Conservation (phyloP, 1,284 basidiomycete genomes). For the Irpex lacteus region DNA sequence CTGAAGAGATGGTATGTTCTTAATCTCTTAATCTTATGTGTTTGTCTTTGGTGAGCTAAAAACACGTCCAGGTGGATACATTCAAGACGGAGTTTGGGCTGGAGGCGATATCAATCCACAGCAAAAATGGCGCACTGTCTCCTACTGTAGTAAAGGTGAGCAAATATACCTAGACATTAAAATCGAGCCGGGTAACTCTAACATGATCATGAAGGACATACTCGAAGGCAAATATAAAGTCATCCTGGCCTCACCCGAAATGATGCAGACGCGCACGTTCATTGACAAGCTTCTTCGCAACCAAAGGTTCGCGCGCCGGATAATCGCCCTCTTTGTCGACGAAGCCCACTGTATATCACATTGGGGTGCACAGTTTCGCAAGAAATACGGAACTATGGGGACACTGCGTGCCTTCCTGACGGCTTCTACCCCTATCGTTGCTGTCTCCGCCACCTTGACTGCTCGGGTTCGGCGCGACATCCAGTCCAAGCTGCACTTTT, state of each 20-base stretch:
- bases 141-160: conserved; percentile 21
- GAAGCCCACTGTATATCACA: conserved; percentile 30
- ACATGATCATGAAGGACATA: conserved; percentile 29
- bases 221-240: conserved; percentile 21
- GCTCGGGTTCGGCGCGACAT: conserved; percentile 9
- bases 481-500: not conserved
- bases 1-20: conserved; percentile 34
- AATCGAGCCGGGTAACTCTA: too few species aligned
- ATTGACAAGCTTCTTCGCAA: not conserved
- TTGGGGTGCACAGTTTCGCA: conserved; percentile 24
- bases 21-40: too few species aligned
- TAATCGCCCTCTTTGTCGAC: conserved; percentile 28
- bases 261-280: not conserved
- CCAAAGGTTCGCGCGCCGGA: not conserved
- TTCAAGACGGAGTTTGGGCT: conserved; percentile 27
- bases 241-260: too few species aligned
- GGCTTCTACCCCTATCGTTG: conserved; percentile 14
- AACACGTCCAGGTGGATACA: conserved; percentile 22
- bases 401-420: conserved; percentile 16
- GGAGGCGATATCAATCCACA: conserved; percentile 33
- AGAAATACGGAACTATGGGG: conserved; percentile 13
- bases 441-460: conserved; percentile 18
- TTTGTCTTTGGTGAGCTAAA: too few species aligned
- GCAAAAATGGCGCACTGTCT: conserved; percentile 26
- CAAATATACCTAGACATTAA: too few species aligned